Evolutionary conservation across 371 early-diverging fungal species (phyloP).

Genomic region (Syncephalastrum sp.): DNA sequence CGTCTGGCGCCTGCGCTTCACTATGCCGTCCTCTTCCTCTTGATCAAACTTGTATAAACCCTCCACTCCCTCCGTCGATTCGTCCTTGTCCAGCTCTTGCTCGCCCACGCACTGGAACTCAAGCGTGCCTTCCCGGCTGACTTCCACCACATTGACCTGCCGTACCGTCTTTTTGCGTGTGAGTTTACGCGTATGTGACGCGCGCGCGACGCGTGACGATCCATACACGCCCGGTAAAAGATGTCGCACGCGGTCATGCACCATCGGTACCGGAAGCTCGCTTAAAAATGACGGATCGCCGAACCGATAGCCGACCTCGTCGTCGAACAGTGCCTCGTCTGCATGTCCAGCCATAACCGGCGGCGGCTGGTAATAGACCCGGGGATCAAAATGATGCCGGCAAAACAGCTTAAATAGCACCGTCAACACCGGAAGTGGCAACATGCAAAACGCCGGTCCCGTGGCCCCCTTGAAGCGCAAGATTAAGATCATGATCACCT

Average conservation of each 20-base stretch:
- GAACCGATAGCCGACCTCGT: constrained; percentile 44
- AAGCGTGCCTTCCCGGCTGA: constrained; percentile 19
- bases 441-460: constrained; percentile 44
- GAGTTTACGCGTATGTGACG: constrained; percentile 14
- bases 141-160: constrained; percentile 26
- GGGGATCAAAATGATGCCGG: constrained; percentile 43
- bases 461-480: constrained; percentile 45
- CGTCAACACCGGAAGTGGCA: constrained; percentile 67
- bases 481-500: constrained; percentile 66
- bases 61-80: constrained; percentile 33
- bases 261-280: constrained; percentile 55
- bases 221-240: constrained; percentile 50
- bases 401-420: constrained; percentile 55
- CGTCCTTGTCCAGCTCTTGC: constrained; percentile 36
- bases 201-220: constrained; percentile 9
- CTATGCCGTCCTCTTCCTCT: constrained; percentile 5
- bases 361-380: constrained; percentile 46
- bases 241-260: constrained; percentile 55
- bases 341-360: constrained; percentile 7
- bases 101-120: constrained; percentile 36
- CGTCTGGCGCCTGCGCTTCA: too few relatives aligned
- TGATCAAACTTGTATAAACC: constrained; percentile 38
- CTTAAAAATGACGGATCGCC: constrained; percentile 57
- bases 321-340: not conserved
- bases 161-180: constrained; percentile 36